Conservation (phyloP, 2,329 filamentous ascomycete genomes). For the Golovinomyces cichoracearum region DNA sequence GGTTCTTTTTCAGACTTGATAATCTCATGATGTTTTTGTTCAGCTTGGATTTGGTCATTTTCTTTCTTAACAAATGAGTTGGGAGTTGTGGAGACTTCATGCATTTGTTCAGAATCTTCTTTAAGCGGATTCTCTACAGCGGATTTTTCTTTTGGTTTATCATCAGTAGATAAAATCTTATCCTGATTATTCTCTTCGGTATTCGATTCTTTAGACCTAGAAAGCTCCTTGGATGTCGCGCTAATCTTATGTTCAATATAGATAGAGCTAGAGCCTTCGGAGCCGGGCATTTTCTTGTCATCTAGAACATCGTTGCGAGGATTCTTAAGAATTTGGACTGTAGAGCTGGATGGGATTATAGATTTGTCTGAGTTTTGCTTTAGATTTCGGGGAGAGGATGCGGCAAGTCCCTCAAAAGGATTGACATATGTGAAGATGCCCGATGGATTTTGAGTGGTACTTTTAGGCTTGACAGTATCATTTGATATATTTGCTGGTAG, state of each 20-base stretch:
- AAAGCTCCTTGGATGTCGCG: slow-evolving; percentile 7
- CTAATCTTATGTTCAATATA: slow-evolving; percentile 13
- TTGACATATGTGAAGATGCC: slow-evolving; percentile 42
- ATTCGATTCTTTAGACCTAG: slow-evolving; percentile 10
- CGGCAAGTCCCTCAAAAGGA: slow-evolving; percentile 43
- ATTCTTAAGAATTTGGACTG: slow-evolving; percentile 14
- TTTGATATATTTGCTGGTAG: slow-evolving; percentile 6
- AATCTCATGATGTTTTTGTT: slow-evolving; percentile 24
- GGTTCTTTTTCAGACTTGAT: slow-evolving; percentile 28
- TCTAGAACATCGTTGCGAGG: not conserved
- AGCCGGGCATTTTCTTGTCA: slow-evolving; percentile 11
- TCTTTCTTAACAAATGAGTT: slow-evolving; percentile 16
- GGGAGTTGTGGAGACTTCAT: slow-evolving; percentile 26
- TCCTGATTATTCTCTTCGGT: slow-evolving; percentile 17
- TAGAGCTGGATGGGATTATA: slow-evolving; percentile 17
- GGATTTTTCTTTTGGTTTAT: not conserved
- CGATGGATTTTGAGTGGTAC: slow-evolving; percentile 6
- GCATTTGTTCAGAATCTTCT: not conserved
- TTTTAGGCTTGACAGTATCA: slow-evolving; percentile 6
- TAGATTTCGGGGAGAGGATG: slow-evolving; percentile 34
- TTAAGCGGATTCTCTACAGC: not conserved
- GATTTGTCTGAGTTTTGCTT: slow-evolving; percentile 21
- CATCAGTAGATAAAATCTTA: not conserved
- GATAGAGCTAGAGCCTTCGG: slow-evolving; percentile 8
- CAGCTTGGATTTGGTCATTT: slow-evolving; percentile 23